Evolutionary conservation across 768 basidiomycete genomes (phyloP).

Genomic region (Mycena maculata): DNA sequence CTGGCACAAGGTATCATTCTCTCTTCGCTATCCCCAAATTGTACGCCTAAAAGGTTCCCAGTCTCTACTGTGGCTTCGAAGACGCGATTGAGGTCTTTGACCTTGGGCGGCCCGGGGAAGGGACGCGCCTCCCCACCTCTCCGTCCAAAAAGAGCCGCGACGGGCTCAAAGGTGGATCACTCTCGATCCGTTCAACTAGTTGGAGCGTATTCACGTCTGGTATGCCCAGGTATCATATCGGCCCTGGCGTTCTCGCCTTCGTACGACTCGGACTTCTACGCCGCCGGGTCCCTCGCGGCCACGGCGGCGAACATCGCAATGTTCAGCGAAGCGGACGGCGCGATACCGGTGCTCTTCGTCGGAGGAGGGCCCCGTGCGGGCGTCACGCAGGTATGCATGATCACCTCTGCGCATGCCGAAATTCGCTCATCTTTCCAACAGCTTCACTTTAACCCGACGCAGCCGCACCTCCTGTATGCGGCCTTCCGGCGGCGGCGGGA

Average conservation of each 20-base stretch:
- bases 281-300: conserved; percentile 80
- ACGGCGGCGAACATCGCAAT: conserved; percentile 70
- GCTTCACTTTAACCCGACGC: conserved; percentile 82
- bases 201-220: too few relatives aligned
- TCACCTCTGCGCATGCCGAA: background rate
- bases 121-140: conserved; percentile 75
- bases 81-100: conserved; percentile 90
- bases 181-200: background rate
- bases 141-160: conserved; percentile 83
- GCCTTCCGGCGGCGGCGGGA: conserved; percentile 74
- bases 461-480: conserved; percentile 80
- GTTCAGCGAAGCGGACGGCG: conserved; percentile 69
- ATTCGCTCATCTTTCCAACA: conserved; percentile 43
- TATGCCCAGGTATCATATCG: conserved; percentile 80
- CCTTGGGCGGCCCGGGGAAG: conserved; percentile 76
- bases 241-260: conserved; percentile 80
- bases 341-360: conserved; percentile 70
- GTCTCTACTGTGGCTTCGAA: conserved; percentile 90
- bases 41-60: conserved; percentile 38
- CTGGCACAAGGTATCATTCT: conserved; percentile 76
- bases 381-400: conserved; percentile 62
- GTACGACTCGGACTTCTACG: conserved; percentile 74
- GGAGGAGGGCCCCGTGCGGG: conserved; percentile 64
- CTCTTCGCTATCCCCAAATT: background rate
- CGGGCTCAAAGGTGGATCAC: conserved; percentile 81